phyloP scores from a whole-genome alignment of 225 moss, liverwort and hornwort genomes.

The Neckera pumila region DNA sequence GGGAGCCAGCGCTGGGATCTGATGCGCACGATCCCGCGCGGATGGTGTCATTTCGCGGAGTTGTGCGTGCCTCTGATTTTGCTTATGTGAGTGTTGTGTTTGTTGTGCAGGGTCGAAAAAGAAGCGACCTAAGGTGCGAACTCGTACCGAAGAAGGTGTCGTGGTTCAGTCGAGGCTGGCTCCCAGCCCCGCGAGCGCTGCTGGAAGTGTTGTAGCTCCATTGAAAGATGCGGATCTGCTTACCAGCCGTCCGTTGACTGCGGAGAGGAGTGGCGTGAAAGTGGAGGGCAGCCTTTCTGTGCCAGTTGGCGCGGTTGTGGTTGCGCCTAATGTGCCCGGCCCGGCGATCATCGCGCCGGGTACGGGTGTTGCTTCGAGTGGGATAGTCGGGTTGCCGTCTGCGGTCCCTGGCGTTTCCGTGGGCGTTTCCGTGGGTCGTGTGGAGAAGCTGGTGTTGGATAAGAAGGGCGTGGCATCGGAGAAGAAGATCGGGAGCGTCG shows the following conservation, averaged over 20 bases:
- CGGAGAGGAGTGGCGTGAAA: conserved; percentile 27
- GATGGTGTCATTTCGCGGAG: not conserved
- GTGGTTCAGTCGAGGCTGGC: conserved; percentile 7
- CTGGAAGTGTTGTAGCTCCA: not conserved
- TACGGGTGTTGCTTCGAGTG: not conserved
- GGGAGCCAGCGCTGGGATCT: not conserved
- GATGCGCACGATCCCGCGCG: not conserved
- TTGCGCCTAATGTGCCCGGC: not conserved
- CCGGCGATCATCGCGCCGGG: not conserved
- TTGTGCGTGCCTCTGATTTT: not conserved
- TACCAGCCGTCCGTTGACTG: not conserved
- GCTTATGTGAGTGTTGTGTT: not conserved
- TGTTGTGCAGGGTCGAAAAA: not conserved
- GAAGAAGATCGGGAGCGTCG: conserved; percentile 6
- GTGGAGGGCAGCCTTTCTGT: conserved; percentile 13
- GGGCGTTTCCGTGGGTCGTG: conserved; percentile 4
- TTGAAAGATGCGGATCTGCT: conserved; percentile 23
- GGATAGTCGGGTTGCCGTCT: not conserved
- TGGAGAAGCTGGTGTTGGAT: conserved; percentile 13
- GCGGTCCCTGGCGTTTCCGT: not conserved
- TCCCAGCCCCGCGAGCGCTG: not conserved
- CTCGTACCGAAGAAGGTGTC: conserved; percentile 36
- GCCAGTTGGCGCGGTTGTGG: not conserved
- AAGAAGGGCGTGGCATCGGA: conserved; percentile 28
- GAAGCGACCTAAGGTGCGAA: conserved; percentile 51